Evolutionary conservation across 1,139 yeast species (phyloP).

Genomic region (Hyphopichia fennica): DNA sequence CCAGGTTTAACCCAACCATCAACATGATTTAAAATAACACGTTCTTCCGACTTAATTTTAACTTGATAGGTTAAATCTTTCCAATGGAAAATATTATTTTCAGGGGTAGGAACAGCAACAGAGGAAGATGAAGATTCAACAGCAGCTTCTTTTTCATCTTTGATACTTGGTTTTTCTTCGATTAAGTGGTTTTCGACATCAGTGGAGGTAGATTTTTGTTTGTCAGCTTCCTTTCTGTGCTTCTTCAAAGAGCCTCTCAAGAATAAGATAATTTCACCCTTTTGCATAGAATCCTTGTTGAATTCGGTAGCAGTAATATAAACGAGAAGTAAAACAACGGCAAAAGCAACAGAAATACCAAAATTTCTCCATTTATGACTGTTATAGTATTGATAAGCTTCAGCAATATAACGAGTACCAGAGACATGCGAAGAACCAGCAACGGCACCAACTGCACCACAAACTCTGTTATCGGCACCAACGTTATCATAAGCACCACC

Average conservation of each 20-base stretch:
- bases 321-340: conserved; percentile 52
- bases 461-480: conserved; percentile 45
- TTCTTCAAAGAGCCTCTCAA: conserved; percentile 35
- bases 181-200: conserved; percentile 15
- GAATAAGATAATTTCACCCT: conserved; percentile 79
- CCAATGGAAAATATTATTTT: conserved; percentile 70
- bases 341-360: conserved; percentile 65
- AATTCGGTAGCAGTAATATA: conserved; percentile 61
- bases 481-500: conserved; percentile 29
- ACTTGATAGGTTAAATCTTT: conserved; percentile 74
- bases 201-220: conserved; percentile 7
- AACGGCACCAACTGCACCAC: conserved; percentile 62
- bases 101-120: conserved; percentile 8
- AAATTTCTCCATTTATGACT: conserved; percentile 81
- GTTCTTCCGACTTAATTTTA: conserved; percentile 60
- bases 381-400: conserved; percentile 49
- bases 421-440: conserved; percentile 55
- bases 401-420: conserved; percentile 58
- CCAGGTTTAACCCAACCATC: conserved; percentile 84
- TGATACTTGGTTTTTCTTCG: conserved; percentile 18
- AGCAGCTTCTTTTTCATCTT: conserved; percentile 16
- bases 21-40: conserved; percentile 64
- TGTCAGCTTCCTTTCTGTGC: conserved; percentile 17
- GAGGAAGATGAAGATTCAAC: conserved; percentile 3
- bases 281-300: conserved; percentile 75